These are phyloP conservation scores for Recurvomyces mirabilis DNA, from an alignment of 495 filamentous ascomycete species.

Conservation along the genomic window DNA sequence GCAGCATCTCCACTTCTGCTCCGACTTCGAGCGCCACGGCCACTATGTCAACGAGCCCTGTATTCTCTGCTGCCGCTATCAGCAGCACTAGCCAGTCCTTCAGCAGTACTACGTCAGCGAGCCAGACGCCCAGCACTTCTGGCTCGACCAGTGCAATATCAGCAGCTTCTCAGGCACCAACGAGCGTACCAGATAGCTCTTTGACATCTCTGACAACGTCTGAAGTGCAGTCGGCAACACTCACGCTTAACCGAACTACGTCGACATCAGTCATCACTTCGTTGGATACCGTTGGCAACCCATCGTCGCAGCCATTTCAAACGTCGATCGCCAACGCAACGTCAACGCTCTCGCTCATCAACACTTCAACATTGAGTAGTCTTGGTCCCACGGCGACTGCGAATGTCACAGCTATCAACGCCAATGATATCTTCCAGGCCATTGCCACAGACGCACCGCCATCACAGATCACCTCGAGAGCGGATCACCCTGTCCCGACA, in stretches of 20 bases:
- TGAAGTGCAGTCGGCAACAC: constrained; percentile 14
- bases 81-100: too few species aligned
- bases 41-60: too few species aligned
- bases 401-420: constrained; percentile 14
- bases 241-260: not conserved
- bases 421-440: constrained; percentile 28
- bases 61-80: too few species aligned
- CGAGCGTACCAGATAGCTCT: constrained; percentile 9
- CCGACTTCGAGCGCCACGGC: not conserved
- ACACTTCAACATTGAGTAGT: constrained; percentile 22
- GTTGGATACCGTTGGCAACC: constrained; percentile 15
- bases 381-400: constrained; percentile 18
- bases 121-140: not conserved
- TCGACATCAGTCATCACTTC: constrained; percentile 10
- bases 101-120: not conserved
- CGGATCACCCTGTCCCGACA: constrained; percentile 28
- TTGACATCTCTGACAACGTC: constrained; percentile 18
- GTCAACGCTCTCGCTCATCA: constrained; percentile 10
- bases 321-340: constrained; percentile 2
- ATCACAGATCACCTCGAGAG: constrained; percentile 23
- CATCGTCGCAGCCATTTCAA: constrained; percentile 11
- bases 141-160: not conserved
- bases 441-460: constrained; percentile 29
- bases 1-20: not conserved
- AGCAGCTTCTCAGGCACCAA: not conserved